Conservation (phyloP, 352 stramenopile species). For the Thraustotheca clavata region DNA sequence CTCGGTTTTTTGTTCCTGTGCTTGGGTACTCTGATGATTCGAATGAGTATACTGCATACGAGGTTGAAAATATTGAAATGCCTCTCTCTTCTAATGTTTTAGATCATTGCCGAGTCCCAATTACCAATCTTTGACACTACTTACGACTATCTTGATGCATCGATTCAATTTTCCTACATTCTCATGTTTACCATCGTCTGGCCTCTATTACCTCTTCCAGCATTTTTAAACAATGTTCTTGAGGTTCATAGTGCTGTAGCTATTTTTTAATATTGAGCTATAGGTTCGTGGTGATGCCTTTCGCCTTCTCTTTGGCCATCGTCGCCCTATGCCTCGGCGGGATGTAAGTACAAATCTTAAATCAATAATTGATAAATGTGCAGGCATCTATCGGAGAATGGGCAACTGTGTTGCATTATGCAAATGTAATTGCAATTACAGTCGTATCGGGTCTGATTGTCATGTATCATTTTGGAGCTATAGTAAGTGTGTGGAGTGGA, state of each 20-base stretch:
- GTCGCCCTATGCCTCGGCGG: constrained; percentile 71
- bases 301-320: constrained; percentile 68
- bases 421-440: constrained; percentile 80
- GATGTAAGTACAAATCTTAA: constrained; percentile 27
- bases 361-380: neutral
- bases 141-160: constrained; percentile 80
- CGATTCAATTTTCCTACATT: constrained; percentile 86
- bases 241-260: constrained; percentile 29
- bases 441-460: constrained; percentile 78
- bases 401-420: constrained; percentile 74
- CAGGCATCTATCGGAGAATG: constrained; percentile 73
- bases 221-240: constrained; percentile 78
- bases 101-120: constrained; percentile 73
- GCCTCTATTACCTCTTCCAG: constrained; percentile 72
- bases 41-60: constrained; percentile 82
- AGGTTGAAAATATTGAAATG: constrained; percentile 21
- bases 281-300: constrained; percentile 72
- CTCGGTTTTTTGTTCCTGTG: constrained; percentile 62
- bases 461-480: constrained; percentile 76
- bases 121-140: constrained; percentile 75
- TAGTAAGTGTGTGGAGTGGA: constrained; percentile 28
- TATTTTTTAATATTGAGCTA: neutral
- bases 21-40: constrained; percentile 65
- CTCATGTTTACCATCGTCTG: constrained; percentile 88
- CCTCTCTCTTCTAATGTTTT: neutral